These are phyloP conservation scores for Oxytropis ochrocephala DNA, from an alignment of 306 rosid species.

Conservation along the genomic window DNA sequence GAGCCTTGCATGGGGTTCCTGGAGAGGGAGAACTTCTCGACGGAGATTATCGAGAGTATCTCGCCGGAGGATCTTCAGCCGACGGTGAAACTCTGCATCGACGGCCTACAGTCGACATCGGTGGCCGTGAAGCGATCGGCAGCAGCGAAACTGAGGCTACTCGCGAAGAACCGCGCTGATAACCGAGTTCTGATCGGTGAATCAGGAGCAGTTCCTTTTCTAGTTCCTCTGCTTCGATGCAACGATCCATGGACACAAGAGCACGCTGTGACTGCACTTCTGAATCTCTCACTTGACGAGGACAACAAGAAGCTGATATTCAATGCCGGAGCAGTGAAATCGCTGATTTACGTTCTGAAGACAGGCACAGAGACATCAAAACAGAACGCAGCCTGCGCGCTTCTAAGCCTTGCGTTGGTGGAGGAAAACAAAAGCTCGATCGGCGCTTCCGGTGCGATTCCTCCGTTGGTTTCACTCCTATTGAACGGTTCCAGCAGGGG, in stretches of 20 bases:
- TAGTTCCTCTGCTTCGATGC: conserved; percentile 88
- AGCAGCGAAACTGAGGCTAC: conserved; percentile 79
- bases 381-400: conserved; percentile 95
- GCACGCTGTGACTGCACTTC: conserved; percentile 83
- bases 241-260: conserved; percentile 93
- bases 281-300: conserved; percentile 80
- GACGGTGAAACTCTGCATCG: conserved; percentile 89
- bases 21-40: conserved; percentile 81
- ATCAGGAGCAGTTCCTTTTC: conserved; percentile 81
- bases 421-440: conserved; percentile 84
- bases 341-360: conserved; percentile 75
- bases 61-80: conserved; percentile 99
- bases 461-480: conserved; percentile 68
- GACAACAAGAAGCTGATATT: conserved; percentile 65
- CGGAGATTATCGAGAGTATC: conserved; percentile 91
- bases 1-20: conserved; percentile 88
- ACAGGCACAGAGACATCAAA: conserved; percentile 89
- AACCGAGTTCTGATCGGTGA: conserved; percentile 79
- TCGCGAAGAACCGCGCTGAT: conserved; percentile 91
- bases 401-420: conserved; percentile 67
- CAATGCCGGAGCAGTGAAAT: conserved; percentile 79
- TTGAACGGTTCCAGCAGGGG: conserved; percentile 75
- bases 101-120: conserved; percentile 68
- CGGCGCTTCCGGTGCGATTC: conserved; percentile 87
- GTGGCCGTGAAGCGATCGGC: conserved; percentile 83